Conservation (phyloP, 78 protist genomes). For the Emiliania huxleyi region DNA sequence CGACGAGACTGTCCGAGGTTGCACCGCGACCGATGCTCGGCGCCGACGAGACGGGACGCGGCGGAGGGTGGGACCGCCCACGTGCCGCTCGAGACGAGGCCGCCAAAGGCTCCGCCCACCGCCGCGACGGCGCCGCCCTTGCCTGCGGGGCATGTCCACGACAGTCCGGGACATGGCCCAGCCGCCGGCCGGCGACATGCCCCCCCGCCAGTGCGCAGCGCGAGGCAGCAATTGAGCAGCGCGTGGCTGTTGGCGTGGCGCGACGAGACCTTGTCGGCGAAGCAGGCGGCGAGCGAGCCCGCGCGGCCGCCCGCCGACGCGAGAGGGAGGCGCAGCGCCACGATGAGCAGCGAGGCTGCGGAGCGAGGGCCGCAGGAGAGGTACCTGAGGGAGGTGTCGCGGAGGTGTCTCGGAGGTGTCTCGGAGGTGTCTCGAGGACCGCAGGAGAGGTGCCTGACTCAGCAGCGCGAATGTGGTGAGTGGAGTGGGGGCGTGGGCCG, state of each 20-base stretch:
- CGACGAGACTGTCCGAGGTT: too few species aligned
- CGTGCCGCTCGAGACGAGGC: not conserved
- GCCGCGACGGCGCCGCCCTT: not conserved
- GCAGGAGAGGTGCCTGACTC: too few species aligned
- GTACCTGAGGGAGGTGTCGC: not conserved
- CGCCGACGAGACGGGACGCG: not conserved
- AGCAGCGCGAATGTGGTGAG: too few species aligned
- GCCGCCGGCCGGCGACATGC: not conserved
- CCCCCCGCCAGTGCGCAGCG: not conserved
- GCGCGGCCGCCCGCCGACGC: not conserved
- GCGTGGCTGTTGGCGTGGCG: constrained; percentile 38
- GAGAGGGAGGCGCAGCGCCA: not conserved
- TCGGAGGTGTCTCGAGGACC: too few species aligned
- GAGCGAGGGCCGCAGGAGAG: not conserved
- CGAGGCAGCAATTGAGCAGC: not conserved
- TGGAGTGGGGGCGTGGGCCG: too few species aligned
- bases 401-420: too few species aligned
- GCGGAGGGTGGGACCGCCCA: not conserved
- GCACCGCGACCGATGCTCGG: too few species aligned
- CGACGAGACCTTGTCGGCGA: not conserved
- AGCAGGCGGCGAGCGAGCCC: not conserved
- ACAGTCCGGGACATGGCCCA: too few species aligned
- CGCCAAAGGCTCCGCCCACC: not conserved
- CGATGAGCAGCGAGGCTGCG: not conserved
- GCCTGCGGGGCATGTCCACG: too few species aligned